These are phyloP conservation scores for Elsinoe fawcettii DNA, from an alignment of 2,329 filamentous ascomycete genomes.

Conservation along the genomic window DNA sequence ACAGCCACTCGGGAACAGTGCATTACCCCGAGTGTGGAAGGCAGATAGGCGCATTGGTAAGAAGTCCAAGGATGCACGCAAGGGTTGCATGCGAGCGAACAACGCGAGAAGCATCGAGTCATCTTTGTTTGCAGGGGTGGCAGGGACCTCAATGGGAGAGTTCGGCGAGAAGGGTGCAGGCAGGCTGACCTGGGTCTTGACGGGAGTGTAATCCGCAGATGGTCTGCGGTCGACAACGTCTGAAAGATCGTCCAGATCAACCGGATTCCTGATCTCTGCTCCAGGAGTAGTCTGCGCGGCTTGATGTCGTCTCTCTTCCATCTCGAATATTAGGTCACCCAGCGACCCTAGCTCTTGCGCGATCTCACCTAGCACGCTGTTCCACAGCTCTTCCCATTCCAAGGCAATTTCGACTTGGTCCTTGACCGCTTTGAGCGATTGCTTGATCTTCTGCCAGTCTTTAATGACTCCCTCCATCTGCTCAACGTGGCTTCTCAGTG, in stretches of 20 bases:
- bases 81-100: conserved; percentile 90
- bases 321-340: conserved; percentile 80
- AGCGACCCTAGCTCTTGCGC: conserved; percentile 79
- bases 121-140: conserved; percentile 58
- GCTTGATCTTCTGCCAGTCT: conserved; percentile 78
- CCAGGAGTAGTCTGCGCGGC: conserved; percentile 63
- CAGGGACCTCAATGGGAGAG: conserved; percentile 54
- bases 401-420: conserved; percentile 91
- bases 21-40: conserved; percentile 70
- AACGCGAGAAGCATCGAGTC: conserved; percentile 82
- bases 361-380: conserved; percentile 85
- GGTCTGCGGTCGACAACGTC: conserved; percentile 88
- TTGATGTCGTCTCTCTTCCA: conserved; percentile 91
- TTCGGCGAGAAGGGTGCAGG: conserved; percentile 50
- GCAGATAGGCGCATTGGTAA: conserved; percentile 87
- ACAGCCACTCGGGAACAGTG: conserved; percentile 80
- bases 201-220: conserved; percentile 36
- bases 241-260: conserved; percentile 82
- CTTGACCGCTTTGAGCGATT: conserved; percentile 69
- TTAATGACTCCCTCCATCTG: conserved; percentile 84
- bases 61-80: conserved; percentile 89
- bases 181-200: conserved; percentile 57
- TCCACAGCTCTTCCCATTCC: conserved; percentile 99
- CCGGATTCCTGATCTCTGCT: conserved; percentile 41
- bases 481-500: conserved; percentile 65